phyloP scores from a whole-genome alignment of 768 basidiomycete species.

The Boletus coccyginus region DNA sequence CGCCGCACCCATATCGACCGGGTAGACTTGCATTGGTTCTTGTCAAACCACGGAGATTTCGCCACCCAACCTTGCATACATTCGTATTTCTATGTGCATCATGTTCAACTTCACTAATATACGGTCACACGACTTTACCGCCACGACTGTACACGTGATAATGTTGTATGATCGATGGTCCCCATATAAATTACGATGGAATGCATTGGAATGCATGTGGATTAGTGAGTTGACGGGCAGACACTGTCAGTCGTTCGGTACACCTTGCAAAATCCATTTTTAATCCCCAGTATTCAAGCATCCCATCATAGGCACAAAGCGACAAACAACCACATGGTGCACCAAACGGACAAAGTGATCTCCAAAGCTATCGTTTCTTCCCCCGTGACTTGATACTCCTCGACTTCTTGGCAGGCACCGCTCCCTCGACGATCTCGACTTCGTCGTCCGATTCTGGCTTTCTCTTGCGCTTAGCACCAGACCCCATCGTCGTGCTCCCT shows the following conservation, averaged over 20 bases:
- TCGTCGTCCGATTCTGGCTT: conserved; percentile 57
- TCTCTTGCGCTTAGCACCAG: conserved; percentile 40
- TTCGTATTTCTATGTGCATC: not conserved
- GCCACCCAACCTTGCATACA: not conserved
- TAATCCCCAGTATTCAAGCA: too few relatives aligned
- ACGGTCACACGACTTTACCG: too few relatives aligned
- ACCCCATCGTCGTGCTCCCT: conserved; percentile 24
- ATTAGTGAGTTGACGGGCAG: too few relatives aligned
- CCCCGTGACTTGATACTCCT: conserved; percentile 36
- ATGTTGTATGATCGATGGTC: too few relatives aligned
- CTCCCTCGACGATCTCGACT: conserved; percentile 50
- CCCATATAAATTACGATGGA: too few relatives aligned
- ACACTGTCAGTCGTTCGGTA: too few relatives aligned
- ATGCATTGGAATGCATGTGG: too few relatives aligned
- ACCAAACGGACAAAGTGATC: not conserved
- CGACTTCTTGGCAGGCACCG: conserved; percentile 34
- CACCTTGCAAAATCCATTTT: too few relatives aligned
- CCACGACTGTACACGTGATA: too few relatives aligned
- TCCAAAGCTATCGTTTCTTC: conserved; percentile 37
- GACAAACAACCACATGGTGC: too few relatives aligned
- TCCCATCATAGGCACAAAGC: not conserved
- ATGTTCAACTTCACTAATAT: too few relatives aligned
- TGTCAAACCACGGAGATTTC: not conserved
- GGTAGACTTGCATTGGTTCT: not conserved
- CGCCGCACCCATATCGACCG: conserved; percentile 6